Base-by-base conservation (phyloP, 192 early-diverging fungal genomes). In the Haplosporangium gracile region DNA sequence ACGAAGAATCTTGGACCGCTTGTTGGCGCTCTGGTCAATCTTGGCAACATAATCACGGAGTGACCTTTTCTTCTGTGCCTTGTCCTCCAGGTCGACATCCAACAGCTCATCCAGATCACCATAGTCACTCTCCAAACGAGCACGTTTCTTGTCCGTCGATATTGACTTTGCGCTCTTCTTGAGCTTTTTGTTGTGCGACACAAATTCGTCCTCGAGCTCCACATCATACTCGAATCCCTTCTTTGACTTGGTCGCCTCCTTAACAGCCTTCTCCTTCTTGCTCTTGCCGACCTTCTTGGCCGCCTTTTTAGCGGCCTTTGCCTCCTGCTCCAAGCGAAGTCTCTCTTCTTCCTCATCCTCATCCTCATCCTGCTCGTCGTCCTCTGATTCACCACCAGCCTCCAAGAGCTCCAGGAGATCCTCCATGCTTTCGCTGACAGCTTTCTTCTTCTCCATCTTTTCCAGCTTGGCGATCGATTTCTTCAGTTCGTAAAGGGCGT, bases 71-170 rank as follows among this genome's bases (percentile, higher is more conserved):
- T 93, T 92, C 43, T 90, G 90, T 42, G 89, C 82, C 90, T 98
- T 97, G 78, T 98, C 97, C 77, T 96, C 93, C 55, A 93, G 79
- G 77, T 98, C 97, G 11, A 93, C 92, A 57, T 93, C 93, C 76
- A 94, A 92, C 72, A 97, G 76, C 34, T 89, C 93, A 76, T 94
- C 93, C 77, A 92, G 83, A 82, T 97, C 96, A 72, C 95, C 96
- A 89, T 97, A 93, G 82, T 97, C 96, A n/a, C 55, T 83, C 10
- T 83, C 78, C 45, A 78, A n/a, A 45, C 79, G 65, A 39, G 40
- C 75, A 40, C 70, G 76, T 70, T 82, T 88, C 78, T 78, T 79
- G 26, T 80, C 78, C 16, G 57, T 45, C 42, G 71, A 75, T 73
- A 76, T 81, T 83, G 83, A 78, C 49, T 75, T 90, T 57, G 51